These are phyloP conservation scores for Pseudogymnoascus sp. DNA, from an alignment of 2,329 filamentous ascomycete genomes.

Conservation along the genomic window DNA sequence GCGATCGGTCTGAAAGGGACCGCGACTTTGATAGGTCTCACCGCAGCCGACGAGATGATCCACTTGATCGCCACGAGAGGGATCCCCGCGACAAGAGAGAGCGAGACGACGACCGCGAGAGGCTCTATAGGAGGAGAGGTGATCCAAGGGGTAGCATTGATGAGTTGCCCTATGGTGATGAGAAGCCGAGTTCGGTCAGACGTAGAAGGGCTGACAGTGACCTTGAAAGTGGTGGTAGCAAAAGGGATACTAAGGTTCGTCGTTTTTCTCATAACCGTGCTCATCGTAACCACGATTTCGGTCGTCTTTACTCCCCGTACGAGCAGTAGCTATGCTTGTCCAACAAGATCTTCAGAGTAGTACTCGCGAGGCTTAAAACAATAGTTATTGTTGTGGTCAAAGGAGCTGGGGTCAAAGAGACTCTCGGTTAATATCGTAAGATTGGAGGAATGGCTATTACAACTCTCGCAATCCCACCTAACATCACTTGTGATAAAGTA, in stretches of 20 bases:
- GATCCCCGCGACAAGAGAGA: slow-evolving; percentile 66
- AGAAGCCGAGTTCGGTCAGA: slow-evolving; percentile 56
- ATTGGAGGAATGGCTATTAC: background rate
- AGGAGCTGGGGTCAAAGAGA: background rate
- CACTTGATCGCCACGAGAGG: slow-evolving; percentile 60
- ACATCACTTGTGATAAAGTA: slow-evolving; percentile 24
- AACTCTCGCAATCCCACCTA: background rate
- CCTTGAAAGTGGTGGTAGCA: slow-evolving; percentile 51
- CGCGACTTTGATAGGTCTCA: slow-evolving; percentile 33
- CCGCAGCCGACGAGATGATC: slow-evolving; percentile 53
- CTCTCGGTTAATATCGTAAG: background rate
- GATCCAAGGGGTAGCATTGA: slow-evolving; percentile 75
- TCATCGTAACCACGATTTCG: background rate
- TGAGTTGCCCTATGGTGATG: slow-evolving; percentile 85
- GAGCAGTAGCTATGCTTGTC: background rate
- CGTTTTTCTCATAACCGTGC: background rate
- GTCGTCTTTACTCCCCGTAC: background rate
- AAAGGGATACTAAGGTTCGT: slow-evolving; percentile 56
- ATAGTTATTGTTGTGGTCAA: background rate
- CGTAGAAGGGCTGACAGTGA: slow-evolving; percentile 75
- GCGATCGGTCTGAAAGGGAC: slow-evolving; percentile 36
- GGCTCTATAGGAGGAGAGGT: slow-evolving; percentile 71
- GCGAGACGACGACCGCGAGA: slow-evolving; percentile 83
- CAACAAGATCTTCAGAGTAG: background rate
- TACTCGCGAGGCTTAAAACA: background rate